A percentile compares a stretch with the other conserved stretches of the same genome.
Evolutionary conservation across 495 filamentous ascomycete species (phyloP).

Genomic region (Trichocladium uniseriatum): DNA sequence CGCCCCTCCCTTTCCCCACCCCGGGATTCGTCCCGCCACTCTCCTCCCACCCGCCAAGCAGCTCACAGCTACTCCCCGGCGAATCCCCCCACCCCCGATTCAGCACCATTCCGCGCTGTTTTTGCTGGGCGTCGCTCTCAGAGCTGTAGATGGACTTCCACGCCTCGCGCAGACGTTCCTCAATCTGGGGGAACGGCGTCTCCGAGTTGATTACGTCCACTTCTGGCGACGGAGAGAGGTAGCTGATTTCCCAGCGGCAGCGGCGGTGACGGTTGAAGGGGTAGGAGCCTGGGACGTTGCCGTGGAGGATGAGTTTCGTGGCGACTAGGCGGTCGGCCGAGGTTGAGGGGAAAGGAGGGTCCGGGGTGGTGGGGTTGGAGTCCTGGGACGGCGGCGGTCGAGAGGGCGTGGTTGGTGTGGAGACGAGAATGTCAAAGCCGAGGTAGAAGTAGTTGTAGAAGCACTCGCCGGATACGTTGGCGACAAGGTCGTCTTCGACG

Average conservation of each 20-base stretch:
- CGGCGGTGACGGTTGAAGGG: slow-evolving; percentile 91
- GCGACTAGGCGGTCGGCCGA: slow-evolving; percentile 59
- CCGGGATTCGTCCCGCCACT: slow-evolving; percentile 33
- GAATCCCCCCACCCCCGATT: slow-evolving; percentile 88
- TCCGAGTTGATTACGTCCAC: slow-evolving; percentile 55
- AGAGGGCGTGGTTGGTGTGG: slow-evolving; percentile 57
- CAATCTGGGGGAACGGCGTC: slow-evolving; percentile 61
- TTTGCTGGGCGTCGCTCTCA: slow-evolving; percentile 49
- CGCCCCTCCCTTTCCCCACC: slow-evolving; percentile 33
- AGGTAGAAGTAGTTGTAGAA: slow-evolving; percentile 97
- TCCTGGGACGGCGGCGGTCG: slow-evolving; percentile 50
- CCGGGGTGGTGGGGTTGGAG: slow-evolving; percentile 15
- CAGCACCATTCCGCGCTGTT: slow-evolving; percentile 74
- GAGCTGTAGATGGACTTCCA: slow-evolving; percentile 60
- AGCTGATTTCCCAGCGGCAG: slow-evolving; percentile 73
- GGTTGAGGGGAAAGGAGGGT: slow-evolving; percentile 28
- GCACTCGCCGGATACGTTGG: slow-evolving; percentile 55
- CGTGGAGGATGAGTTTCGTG: slow-evolving; percentile 84
- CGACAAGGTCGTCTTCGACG: slow-evolving; percentile 38
- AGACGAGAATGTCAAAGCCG: slow-evolving; percentile 90
- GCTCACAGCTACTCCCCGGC: slow-evolving; percentile 80
- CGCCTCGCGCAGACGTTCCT: slow-evolving; percentile 53
- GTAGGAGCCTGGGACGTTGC: slow-evolving; percentile 90
- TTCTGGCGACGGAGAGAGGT: slow-evolving; percentile 28
- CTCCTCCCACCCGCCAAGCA: slow-evolving; percentile 86